A percentile compares a stretch with the other conserved stretches of the same genome.
These are phyloP conservation scores for Pilaira anomala DNA, from an alignment of 192 early-diverging fungal species.

Conservation along the genomic window DNA sequence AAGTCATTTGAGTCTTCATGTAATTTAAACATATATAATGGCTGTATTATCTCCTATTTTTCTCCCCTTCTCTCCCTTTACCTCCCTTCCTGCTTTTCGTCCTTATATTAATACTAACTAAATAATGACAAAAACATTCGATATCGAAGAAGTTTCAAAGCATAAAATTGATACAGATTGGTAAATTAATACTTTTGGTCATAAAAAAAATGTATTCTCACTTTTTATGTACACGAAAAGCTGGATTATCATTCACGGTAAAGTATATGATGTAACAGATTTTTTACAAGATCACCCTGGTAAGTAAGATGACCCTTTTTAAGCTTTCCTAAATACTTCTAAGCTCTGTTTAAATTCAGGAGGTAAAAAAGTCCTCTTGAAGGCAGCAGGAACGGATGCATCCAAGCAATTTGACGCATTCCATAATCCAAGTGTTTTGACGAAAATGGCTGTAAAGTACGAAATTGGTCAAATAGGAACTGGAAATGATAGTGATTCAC, in stretches of 20 bases:
- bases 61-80: background rate
- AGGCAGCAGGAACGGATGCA: conserved; percentile 77
- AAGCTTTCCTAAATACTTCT: background rate
- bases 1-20: too few relatives aligned
- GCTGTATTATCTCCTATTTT: background rate
- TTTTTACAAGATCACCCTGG: conserved; percentile 57
- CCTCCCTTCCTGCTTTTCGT: background rate
- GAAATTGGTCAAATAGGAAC: conserved; percentile 62
- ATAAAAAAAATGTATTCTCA: background rate
- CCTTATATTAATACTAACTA: background rate
- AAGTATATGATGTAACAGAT: conserved; percentile 57
- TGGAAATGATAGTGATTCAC: conserved; percentile 31
- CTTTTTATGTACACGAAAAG: conserved; percentile 15
- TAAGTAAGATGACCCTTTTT: conserved; percentile 26
- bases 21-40: too few relatives aligned
- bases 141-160: conserved; percentile 42
- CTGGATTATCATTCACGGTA: conserved; percentile 59
- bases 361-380: conserved; percentile 69
- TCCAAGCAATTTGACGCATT: conserved; percentile 85
- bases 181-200: background rate
- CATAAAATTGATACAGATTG: conserved; percentile 39
- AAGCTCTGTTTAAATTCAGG: conserved; percentile 13
- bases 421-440: conserved; percentile 66
- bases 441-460: conserved; percentile 60
- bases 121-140: conserved; percentile 30